Conservation (phyloP, 129 eudicot species). For the Lactuca saligna region DNA sequence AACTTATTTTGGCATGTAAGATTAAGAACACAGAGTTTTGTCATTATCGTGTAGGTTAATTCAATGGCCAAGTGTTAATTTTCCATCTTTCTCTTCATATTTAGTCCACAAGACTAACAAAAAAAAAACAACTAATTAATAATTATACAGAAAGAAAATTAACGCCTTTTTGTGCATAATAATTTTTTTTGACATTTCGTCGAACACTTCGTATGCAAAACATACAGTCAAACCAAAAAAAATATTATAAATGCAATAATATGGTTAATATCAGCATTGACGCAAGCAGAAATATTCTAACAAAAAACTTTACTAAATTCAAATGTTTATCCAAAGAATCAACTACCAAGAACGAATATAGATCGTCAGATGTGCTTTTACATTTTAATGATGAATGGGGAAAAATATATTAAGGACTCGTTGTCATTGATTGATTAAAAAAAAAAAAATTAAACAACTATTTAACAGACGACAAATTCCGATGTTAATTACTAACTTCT, state of each 20-base stretch:
- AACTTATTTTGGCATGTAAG: too few species aligned
- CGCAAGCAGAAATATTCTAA: slow-evolving; percentile 2
- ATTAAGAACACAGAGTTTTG: not conserved
- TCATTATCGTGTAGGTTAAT: slow-evolving; percentile 4
- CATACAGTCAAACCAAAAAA: too few species aligned
- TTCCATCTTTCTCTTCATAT: too few species aligned
- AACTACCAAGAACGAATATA: not conserved
- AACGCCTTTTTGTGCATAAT: not conserved
- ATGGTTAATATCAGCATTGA: not conserved
- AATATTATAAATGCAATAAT: slow-evolving; percentile 9
- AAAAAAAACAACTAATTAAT: too few species aligned
- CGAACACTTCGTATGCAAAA: slow-evolving; percentile 7
- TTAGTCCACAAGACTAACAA: too few species aligned
- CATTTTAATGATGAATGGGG: not conserved
- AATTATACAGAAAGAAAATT: not conserved
- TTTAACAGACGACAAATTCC: not conserved
- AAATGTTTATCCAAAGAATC: slow-evolving; percentile 4
- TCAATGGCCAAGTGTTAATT: not conserved
- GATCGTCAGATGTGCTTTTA: not conserved
- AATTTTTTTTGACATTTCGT: slow-evolving; percentile 7
- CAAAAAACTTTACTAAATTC: not conserved
- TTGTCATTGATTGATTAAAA: not conserved
- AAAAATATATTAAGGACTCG: not conserved
- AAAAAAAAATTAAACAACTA: not conserved
- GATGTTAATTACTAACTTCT: slow-evolving; percentile 17